These are phyloP conservation scores for Fulvia fulva DNA, from an alignment of 2,329 filamentous ascomycete species.

Conservation along the genomic window DNA sequence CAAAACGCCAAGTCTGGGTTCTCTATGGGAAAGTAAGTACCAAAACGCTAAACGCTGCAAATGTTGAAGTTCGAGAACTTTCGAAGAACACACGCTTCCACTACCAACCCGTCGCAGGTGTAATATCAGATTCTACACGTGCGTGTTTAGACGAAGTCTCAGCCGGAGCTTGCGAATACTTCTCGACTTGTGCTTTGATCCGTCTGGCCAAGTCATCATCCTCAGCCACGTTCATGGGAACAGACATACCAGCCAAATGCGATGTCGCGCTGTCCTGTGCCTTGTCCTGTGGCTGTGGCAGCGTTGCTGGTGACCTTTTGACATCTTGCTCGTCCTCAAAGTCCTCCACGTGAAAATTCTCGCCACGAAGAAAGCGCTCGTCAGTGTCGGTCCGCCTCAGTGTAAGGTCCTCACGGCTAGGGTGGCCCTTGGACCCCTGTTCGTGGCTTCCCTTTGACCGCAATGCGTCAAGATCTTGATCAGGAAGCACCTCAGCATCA, in stretches of 20 bases:
- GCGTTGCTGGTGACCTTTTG: too few relatives aligned
- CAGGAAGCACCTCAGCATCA: neutral
- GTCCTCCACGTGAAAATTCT: conserved; percentile 11
- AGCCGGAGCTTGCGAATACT: neutral
- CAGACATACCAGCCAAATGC: neutral
- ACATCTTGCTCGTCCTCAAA: conserved; percentile 1
- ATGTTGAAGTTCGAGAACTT: too few relatives aligned
- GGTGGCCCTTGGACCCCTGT: neutral
- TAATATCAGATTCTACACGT: neutral
- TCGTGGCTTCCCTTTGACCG: neutral
- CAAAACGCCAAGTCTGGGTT: too few relatives aligned
- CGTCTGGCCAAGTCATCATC: conserved; percentile 1
- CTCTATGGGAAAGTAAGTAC: too few relatives aligned
- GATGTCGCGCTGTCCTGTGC: neutral
- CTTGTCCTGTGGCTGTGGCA: neutral
- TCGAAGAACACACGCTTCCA: too few relatives aligned
- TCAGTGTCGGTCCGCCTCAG: neutral
- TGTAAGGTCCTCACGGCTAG: neutral
- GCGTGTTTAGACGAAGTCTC: neutral
- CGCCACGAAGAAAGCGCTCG: conserved; percentile 6
- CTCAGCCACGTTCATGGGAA: neutral
- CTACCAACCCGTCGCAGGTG: neutral
- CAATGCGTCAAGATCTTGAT: neutral
- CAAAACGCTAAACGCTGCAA: too few relatives aligned
- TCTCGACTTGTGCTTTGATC: conserved; percentile 6